Evolutionary conservation across 2,329 filamentous ascomycete species (phyloP).

Genomic region (Diaporthe ilicicola): DNA sequence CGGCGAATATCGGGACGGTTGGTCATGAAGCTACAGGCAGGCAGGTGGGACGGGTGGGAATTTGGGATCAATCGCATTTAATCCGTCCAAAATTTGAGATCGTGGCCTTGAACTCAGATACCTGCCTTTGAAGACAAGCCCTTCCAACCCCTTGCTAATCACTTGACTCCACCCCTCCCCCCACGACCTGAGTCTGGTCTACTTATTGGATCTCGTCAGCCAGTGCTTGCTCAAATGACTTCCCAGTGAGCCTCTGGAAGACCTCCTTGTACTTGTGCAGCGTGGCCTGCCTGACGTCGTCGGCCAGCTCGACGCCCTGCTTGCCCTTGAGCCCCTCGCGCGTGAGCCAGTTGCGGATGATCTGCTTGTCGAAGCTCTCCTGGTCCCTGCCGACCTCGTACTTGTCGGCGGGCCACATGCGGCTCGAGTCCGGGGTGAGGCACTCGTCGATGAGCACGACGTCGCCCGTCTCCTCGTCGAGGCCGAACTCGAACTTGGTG

Average conservation of each 20-base stretch:
- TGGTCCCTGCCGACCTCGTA: slow-evolving; percentile 80
- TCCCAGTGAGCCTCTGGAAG: slow-evolving; percentile 73
- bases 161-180: not conserved
- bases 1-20: not conserved
- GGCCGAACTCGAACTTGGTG: slow-evolving; percentile 70
- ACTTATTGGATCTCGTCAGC: slow-evolving; percentile 31
- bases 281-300: slow-evolving; percentile 75
- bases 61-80: not conserved
- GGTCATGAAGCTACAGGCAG: not conserved
- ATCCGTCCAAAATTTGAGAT: not conserved
- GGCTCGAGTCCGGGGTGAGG: slow-evolving; percentile 81
- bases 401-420: slow-evolving; percentile 83
- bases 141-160: not conserved
- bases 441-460: slow-evolving; percentile 86
- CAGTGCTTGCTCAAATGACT: slow-evolving; percentile 50
- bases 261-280: slow-evolving; percentile 79
- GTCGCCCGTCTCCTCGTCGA: slow-evolving; percentile 70
- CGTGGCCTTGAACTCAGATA: not conserved
- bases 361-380: slow-evolving; percentile 90
- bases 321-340: slow-evolving; percentile 77
- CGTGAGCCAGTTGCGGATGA: slow-evolving; percentile 83
- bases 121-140: not conserved
- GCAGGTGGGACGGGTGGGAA: not conserved
- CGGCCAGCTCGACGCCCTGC: slow-evolving; percentile 75
- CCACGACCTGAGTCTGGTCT: not conserved